These are phyloP conservation scores for Marasmius fiardii DNA, from an alignment of 1,284 basidiomycete species.

Conservation along the genomic window DNA sequence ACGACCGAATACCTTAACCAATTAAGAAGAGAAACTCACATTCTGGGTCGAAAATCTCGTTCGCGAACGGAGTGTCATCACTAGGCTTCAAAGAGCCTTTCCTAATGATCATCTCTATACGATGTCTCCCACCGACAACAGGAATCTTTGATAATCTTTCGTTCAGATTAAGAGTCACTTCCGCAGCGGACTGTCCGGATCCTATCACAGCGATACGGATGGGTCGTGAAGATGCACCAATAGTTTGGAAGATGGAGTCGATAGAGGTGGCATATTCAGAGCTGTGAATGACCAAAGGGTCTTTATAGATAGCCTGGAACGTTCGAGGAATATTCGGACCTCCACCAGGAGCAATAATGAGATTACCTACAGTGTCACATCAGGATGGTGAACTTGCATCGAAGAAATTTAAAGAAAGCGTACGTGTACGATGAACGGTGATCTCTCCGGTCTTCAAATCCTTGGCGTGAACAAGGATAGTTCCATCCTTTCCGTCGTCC, in stretches of 20 bases:
- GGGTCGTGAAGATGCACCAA: slow-evolving; percentile 23
- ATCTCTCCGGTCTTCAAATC: slow-evolving; percentile 33
- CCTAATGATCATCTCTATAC: slow-evolving; percentile 52
- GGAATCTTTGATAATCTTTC: slow-evolving; percentile 34
- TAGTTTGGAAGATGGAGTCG: slow-evolving; percentile 30
- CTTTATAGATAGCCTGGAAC: slow-evolving; percentile 29
- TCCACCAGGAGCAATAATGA: slow-evolving; percentile 54
- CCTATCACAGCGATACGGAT: slow-evolving; percentile 51
- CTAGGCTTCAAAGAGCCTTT: slow-evolving; percentile 52
- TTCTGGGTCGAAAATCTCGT: slow-evolving; percentile 57
- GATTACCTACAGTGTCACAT: slow-evolving; percentile 31
- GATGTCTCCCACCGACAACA: slow-evolving; percentile 26
- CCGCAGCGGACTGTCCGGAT: slow-evolving; percentile 52
- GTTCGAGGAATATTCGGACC: slow-evolving; percentile 39
- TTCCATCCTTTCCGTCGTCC: slow-evolving; percentile 29
- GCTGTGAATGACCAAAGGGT: slow-evolving; percentile 42
- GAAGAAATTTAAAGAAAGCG: slow-evolving; percentile 18
- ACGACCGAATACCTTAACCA: slow-evolving; percentile 4
- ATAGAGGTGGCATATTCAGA: slow-evolving; percentile 41
- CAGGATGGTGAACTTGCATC: slow-evolving; percentile 8
- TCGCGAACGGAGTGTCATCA: slow-evolving; percentile 56
- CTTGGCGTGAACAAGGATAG: slow-evolving; percentile 36
- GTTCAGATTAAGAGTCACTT: slow-evolving; percentile 50
- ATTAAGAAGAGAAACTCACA: slow-evolving; percentile 27
- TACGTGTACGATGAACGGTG: slow-evolving; percentile 35